These are phyloP conservation scores for Cyberlindnera galapagoensis DNA, from an alignment of 805 yeast species.

Conservation along the genomic window DNA sequence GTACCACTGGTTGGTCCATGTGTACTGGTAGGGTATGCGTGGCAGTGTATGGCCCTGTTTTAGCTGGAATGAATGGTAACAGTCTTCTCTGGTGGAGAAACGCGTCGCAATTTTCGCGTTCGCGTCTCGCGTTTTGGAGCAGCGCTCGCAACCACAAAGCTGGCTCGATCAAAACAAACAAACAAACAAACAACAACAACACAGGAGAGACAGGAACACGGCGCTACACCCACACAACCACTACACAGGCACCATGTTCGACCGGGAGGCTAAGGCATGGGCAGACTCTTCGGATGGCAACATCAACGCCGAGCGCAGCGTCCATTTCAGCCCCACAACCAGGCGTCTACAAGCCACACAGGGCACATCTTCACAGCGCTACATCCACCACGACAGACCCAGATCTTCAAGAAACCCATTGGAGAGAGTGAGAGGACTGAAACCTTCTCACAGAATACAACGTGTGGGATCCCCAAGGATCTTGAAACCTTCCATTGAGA, in stretches of 20 bases:
- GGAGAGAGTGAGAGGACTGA: constrained; percentile 5
- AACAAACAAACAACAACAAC: background rate
- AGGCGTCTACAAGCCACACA: background rate
- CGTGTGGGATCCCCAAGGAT: constrained; percentile 17
- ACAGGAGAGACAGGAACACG: background rate
- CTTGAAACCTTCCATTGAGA: constrained; percentile 13
- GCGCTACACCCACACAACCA: background rate
- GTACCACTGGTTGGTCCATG: constrained; percentile 29
- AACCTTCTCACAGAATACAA: too few species aligned
- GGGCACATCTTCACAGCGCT: constrained; percentile 6
- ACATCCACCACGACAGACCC: constrained; percentile 12
- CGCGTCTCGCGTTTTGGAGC: too few species aligned
- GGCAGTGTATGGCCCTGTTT: too few species aligned
- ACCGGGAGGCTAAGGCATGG: constrained; percentile 20
- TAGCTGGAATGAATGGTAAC: too few species aligned
- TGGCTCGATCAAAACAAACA: constrained; percentile 9
- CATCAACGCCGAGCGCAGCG: constrained; percentile 5
- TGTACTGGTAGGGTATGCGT: too few species aligned
- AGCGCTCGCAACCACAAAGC: too few species aligned
- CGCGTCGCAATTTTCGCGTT: too few species aligned
- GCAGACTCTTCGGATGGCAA: constrained; percentile 17
- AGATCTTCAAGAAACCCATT: constrained; percentile 4
- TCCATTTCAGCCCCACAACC: constrained; percentile 12
- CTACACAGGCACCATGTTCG: constrained; percentile 12
- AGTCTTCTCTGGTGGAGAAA: too few species aligned